Base-by-base conservation (phyloP, 495 filamentous ascomycete genomes). In the Neurospora intermedia region DNA sequence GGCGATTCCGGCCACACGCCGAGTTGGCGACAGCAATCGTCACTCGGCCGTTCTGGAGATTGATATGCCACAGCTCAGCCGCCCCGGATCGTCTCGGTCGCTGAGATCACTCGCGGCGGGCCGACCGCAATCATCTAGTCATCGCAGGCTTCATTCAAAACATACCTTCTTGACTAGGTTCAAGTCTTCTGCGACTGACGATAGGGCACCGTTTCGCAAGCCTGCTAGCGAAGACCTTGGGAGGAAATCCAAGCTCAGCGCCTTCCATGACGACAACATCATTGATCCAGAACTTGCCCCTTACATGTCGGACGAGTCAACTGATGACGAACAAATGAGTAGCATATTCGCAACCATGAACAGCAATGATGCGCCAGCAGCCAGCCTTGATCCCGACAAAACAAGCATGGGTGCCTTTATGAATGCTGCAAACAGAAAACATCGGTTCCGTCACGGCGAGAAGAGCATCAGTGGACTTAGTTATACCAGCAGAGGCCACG, bases 201-300 rank as follows among this genome's bases (percentile, higher is more conserved):
- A 97, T 70, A 88, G 92, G 74, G 96, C 93, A 5, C 96, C 96
- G 3, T 99, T 98, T 77, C 94, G 97, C 74, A 90, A 91, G 69
- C 89, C 90, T 43, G 84, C 88, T 69, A 89, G 90, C 71, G 92
- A 97, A 69, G 83, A 88, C 39, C 81, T 83, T 20, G 76, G 75
- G 6, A 86, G 84, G 69, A 89, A 89, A 71, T 84, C 88, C n/a
- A 87, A 89, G 16, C 85, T 97, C 9, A 91, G 94, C 43, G 93
- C 95, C 39, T 98, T 99, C 76, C 96, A 98, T 78, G 93, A 93
- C 76, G 96, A 99, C 78, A 98, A 93, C 77, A 97, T 99, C 75
- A 98, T 98, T 78, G 96, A 99, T 77, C 95, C 96, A 4, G 96
- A 98, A 77, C 84, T 98, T 18, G 94, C 94, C 3, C 93, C 94